Evolutionary conservation across 2,329 filamentous ascomycete species (phyloP).

Genomic region (Aureobasidium sp.): DNA sequence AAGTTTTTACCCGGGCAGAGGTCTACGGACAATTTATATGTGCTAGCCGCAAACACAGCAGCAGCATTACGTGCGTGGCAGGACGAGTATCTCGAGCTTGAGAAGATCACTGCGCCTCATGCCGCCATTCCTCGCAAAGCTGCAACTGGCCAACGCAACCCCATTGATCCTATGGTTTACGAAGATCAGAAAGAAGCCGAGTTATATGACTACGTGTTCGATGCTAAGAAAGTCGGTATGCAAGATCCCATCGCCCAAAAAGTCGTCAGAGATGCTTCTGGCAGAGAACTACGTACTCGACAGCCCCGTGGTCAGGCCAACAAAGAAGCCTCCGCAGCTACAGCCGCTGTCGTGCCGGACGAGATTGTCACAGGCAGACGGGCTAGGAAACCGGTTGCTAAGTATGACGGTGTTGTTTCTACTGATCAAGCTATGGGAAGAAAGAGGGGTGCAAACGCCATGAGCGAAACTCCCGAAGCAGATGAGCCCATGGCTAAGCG

Average conservation of each 20-base stretch:
- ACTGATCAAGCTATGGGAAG: conserved; percentile 13
- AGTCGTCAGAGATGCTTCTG: conserved; percentile 39
- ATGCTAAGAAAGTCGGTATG: conserved; percentile 44
- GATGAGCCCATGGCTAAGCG: conserved; percentile 12
- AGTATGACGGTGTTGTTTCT: conserved; percentile 18
- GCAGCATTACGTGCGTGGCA: conserved; percentile 49
- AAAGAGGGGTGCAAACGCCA: conserved; percentile 15
- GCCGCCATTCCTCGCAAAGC: conserved; percentile 46
- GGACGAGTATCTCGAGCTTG: conserved; percentile 52
- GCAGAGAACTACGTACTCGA: conserved; percentile 42
- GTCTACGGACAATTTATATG: conserved; percentile 48
- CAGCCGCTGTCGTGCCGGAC: conserved; percentile 24
- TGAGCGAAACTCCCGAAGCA: conserved; percentile 18
- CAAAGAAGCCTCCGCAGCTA: conserved; percentile 23
- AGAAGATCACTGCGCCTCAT: conserved; percentile 46
- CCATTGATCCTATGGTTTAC: conserved; percentile 42
- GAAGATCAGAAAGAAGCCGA: conserved; percentile 56
- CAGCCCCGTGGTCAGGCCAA: conserved; percentile 28
- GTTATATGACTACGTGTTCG: conserved; percentile 54
- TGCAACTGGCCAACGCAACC: conserved; percentile 41
- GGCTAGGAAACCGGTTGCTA: conserved; percentile 17
- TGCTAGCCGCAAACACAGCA: conserved; percentile 48
- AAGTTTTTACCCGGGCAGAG: conserved; percentile 37
- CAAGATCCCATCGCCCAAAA: conserved; percentile 53
- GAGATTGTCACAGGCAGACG: conserved; percentile 17